Percentiles rank a stretch among this genome's conserved stretches.
Evolutionary conservation across 2,329 filamentous ascomycete species (phyloP).

Genomic region (Rosellinia necatrix): DNA sequence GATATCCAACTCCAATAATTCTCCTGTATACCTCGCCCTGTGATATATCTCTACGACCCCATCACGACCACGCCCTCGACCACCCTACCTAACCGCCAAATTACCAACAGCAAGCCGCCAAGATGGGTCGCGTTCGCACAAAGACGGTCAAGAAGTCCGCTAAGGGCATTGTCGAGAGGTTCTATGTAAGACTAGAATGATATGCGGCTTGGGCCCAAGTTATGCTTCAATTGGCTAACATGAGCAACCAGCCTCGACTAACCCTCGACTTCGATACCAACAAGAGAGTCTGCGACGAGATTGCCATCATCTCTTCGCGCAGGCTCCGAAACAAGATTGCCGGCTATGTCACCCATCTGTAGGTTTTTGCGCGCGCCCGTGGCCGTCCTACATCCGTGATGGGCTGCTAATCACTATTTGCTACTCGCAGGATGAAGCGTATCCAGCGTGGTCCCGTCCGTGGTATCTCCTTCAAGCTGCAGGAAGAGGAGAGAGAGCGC

Average conservation of each 20-base stretch:
- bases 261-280: conserved; percentile 99
- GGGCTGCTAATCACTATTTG: conserved; percentile 4
- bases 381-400: no score
- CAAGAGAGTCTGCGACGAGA: conserved; percentile 99
- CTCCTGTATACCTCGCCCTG: conserved; percentile 21
- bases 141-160: conserved; percentile 78
- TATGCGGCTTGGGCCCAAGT: background rate
- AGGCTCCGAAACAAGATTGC: conserved; percentile 99
- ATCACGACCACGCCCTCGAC: conserved; percentile 45
- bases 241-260: conserved; percentile 85
- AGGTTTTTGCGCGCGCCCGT: background rate
- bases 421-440: conserved; percentile 78
- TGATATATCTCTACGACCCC: conserved; percentile 36
- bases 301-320: conserved; percentile 99
- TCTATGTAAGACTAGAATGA: conserved; percentile 18
- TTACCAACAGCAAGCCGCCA: conserved; percentile 45
- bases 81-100: conserved; percentile 16
- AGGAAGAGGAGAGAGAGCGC: conserved; percentile 99
- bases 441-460: conserved; percentile 99
- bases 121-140: conserved; percentile 72
- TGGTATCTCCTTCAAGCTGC: conserved; percentile 99
- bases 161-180: conserved; percentile 86
- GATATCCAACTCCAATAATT: conserved; percentile 31
- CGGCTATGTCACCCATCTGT: conserved; percentile 92
- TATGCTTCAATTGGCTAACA: conserved; percentile 62